A percentile compares a stretch with the other conserved stretches of the same genome.
These are phyloP conservation scores for Chaetomium fimeti DNA, from an alignment of 495 filamentous ascomycete species.

Conservation along the genomic window DNA sequence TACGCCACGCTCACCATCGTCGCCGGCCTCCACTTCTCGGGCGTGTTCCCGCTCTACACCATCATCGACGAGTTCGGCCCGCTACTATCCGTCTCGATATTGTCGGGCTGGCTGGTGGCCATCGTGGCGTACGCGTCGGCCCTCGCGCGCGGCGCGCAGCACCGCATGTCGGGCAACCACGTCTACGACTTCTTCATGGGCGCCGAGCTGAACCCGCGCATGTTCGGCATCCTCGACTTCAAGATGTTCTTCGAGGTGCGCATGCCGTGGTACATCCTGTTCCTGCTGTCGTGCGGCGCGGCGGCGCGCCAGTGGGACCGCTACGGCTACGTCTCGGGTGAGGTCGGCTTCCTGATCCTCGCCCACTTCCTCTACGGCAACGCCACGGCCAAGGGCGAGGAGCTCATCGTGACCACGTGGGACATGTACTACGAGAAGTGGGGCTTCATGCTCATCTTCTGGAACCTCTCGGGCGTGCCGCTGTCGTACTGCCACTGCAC, in stretches of 20 bases:
- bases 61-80: slow-evolving; percentile 95
- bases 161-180: slow-evolving; percentile 88
- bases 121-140: slow-evolving; percentile 84
- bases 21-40: slow-evolving; percentile 69
- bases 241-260: slow-evolving; percentile 99
- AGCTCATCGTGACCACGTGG: slow-evolving; percentile 89
- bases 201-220: slow-evolving; percentile 90
- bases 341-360: slow-evolving; percentile 84
- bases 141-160: slow-evolving; percentile 71
- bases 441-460: slow-evolving; percentile 99
- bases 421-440: slow-evolving; percentile 99
- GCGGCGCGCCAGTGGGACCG: slow-evolving; percentile 84
- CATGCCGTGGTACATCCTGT: slow-evolving; percentile 92
- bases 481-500: slow-evolving; percentile 96
- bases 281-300: slow-evolving; percentile 71
- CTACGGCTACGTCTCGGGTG: slow-evolving; percentile 88
- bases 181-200: slow-evolving; percentile 99
- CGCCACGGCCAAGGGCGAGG: slow-evolving; percentile 94
- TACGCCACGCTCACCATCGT: slow-evolving; percentile 77
- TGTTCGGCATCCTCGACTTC: slow-evolving; percentile 92
- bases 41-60: slow-evolving; percentile 86
- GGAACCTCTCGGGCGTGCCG: slow-evolving; percentile 96
- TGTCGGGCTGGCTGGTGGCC: slow-evolving; percentile 78
- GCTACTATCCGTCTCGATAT: slow-evolving; percentile 83
- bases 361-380: slow-evolving; percentile 96